These are phyloP conservation scores for Sugiyamaella floridensis DNA, from an alignment of 805 yeast genomes.

Conservation along the genomic window DNA sequence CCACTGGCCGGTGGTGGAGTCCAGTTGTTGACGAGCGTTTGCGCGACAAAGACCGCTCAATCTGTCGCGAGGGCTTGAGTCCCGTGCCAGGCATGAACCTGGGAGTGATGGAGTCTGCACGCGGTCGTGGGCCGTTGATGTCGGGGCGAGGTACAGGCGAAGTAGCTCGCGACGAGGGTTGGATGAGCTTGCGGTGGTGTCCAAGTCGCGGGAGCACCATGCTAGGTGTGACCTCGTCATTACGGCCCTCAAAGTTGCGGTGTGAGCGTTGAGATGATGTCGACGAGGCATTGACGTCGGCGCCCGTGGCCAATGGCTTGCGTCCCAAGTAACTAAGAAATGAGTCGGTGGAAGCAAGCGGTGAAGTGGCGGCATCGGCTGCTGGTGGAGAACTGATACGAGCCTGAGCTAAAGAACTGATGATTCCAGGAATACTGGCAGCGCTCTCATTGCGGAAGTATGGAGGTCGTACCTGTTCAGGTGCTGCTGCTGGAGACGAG, in stretches of 20 bases:
- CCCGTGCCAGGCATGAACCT: conserved; percentile 16
- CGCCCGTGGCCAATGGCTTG: not conserved
- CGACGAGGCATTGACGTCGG: not conserved
- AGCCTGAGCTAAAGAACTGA: not conserved
- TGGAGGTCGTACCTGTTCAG: conserved; percentile 2
- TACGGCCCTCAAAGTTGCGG: not conserved
- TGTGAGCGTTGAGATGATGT: not conserved
- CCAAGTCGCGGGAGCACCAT: conserved; percentile 9
- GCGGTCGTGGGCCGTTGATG: not conserved
- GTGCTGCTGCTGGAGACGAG: conserved; percentile 1
- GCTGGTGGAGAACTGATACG: not conserved
- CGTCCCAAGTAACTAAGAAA: not conserved
- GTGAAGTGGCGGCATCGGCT: not conserved
- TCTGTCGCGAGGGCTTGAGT: not conserved
- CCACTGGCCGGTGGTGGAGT: conserved; percentile 4
- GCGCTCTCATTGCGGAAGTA: conserved; percentile 4
- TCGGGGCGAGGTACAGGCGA: conserved; percentile 8
- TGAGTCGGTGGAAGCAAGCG: not conserved
- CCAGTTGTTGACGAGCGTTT: conserved; percentile 3
- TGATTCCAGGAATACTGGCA: conserved; percentile 1
- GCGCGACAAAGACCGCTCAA: not conserved
- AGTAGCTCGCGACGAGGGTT: conserved; percentile 8
- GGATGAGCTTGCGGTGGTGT: conserved; percentile 11
- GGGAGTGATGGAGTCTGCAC: not conserved
- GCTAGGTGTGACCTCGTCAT: conserved; percentile 4